A percentile compares a stretch with the other conserved stretches of the same genome.
Evolutionary conservation across 352 stramenopile genomes (phyloP).

Genomic region (Globisporangium lucens): DNA sequence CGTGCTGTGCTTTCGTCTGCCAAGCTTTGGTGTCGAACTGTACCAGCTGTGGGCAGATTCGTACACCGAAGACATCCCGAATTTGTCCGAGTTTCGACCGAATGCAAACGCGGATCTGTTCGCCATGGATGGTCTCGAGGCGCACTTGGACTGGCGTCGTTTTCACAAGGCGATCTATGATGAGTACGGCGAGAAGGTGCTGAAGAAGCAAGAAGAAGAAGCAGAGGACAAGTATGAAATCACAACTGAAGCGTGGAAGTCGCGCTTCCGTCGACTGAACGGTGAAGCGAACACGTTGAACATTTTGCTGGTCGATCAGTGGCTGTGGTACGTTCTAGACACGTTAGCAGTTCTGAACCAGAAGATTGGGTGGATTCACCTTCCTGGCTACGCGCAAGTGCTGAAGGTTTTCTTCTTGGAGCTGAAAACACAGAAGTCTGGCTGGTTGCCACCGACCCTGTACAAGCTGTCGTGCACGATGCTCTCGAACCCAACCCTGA

Average conservation of each 20-base stretch:
- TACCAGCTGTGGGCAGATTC: slow-evolving; percentile 88
- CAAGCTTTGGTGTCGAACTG: slow-evolving; percentile 84
- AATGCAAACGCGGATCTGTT: slow-evolving; percentile 84
- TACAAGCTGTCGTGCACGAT: slow-evolving; percentile 90
- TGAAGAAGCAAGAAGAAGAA: slow-evolving; percentile 86
- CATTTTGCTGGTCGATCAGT: slow-evolving; percentile 85
- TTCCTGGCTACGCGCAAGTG: slow-evolving; percentile 85
- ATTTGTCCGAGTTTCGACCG: slow-evolving; percentile 80
- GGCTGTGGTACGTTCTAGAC: slow-evolving; percentile 88
- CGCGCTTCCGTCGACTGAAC: slow-evolving; percentile 74
- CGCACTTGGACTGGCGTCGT: slow-evolving; percentile 84
- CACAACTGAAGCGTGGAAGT: slow-evolving; percentile 78
- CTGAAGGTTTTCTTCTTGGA: slow-evolving; percentile 89
- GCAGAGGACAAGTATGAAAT: slow-evolving; percentile 90
- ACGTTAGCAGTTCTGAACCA: slow-evolving; percentile 87
- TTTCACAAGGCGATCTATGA: slow-evolving; percentile 89
- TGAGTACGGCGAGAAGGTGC: slow-evolving; percentile 80
- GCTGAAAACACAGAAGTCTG: slow-evolving; percentile 86
- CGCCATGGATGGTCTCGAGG: slow-evolving; percentile 86
- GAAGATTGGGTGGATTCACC: slow-evolving; percentile 85
- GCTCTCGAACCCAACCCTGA: slow-evolving; percentile 82
- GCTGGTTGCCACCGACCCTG: slow-evolving; percentile 78
- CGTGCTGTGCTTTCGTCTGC: slow-evolving; percentile 81
- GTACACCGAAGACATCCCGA: slow-evolving; percentile 71
- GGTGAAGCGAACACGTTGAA: slow-evolving; percentile 86